Base-by-base conservation (phyloP, 352 stramenopile species). In the Phytophthora sp. region DNA sequence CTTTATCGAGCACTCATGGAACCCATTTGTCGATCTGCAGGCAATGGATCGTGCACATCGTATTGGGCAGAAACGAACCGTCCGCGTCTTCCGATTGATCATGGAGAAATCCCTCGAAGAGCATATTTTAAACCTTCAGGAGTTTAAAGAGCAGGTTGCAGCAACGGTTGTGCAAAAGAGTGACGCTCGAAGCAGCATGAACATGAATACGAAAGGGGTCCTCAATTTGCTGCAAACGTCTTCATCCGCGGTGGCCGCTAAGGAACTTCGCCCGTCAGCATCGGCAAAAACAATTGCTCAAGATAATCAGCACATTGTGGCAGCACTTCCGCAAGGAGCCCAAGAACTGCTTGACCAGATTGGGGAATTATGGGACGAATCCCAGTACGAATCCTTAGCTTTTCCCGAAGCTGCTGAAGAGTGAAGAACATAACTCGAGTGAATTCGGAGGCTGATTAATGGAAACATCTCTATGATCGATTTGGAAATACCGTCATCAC, bases 1-100 rank as follows among this genome's bases (percentile, higher is more conserved):
- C 33, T 99, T 99, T 66, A 69, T 99, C 1, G 98, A 99, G 74
- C 93, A 98, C 59, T 95, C 98, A 53, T 99, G 96, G 95, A 99
- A 99, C 66, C 97, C 97, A 18, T 96, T 97, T 69, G 89, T 98
- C 30, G 97, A 99, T 69, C 42, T 98, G 38, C 94, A 98, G 66
- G 94, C 90, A 11, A 97, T 96, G 88, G 88, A 96, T 65, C 76
- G 88, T 29, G 86, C 84, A 15, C 88, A 96, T 50, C 86, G 88
- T 6, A 84, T 96, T 35, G 88, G 88, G 0, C 88, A 96, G 57
- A 82, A 69, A 26, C 74, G 73, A 36, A 85, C 76, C 1, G 86
- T 94, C 52, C 82, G 84, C 1, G 86, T 96, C 2, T 94, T 93
- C 52, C 84, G 88, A 8, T 51, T 96, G 21, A 86, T 96, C 46